These are phyloP conservation scores for Wickerhamomyces subpelliculosus DNA, from an alignment of 805 yeast species.

Conservation along the genomic window DNA sequence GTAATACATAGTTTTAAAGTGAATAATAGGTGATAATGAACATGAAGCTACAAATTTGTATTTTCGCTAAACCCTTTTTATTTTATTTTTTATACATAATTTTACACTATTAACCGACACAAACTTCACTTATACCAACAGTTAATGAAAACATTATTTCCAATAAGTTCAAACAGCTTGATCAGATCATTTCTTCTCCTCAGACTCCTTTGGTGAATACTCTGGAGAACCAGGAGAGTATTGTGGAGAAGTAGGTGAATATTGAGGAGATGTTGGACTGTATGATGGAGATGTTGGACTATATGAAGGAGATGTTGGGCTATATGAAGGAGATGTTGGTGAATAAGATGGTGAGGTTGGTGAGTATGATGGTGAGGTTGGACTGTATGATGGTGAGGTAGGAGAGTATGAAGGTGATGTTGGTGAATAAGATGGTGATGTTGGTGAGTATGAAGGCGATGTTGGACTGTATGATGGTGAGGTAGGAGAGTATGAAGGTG, in stretches of 20 bases:
- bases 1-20: slow-evolving; percentile 4
- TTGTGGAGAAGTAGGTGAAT: slow-evolving; percentile 53
- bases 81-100: neutral
- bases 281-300: too few species aligned
- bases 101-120: neutral
- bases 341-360: slow-evolving; percentile 69
- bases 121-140: too few species aligned
- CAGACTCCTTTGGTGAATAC: slow-evolving; percentile 27
- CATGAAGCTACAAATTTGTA: too few species aligned
- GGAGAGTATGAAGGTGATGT: slow-evolving; percentile 53
- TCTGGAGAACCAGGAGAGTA: slow-evolving; percentile 39
- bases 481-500: slow-evolving; percentile 66
- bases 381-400: slow-evolving; percentile 48
- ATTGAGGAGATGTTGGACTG: too few species aligned
- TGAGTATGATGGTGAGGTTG: slow-evolving; percentile 41
- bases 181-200: slow-evolving; percentile 6
- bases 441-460: slow-evolving; percentile 55
- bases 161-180: neutral
- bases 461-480: slow-evolving; percentile 74
- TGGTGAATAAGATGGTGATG: slow-evolving; percentile 51
- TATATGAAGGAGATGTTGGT: too few species aligned
- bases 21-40: neutral
- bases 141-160: too few species aligned
- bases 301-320: too few species aligned
- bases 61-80: too few species aligned